Base-by-base conservation (phyloP, 2,329 filamentous ascomycete genomes). In the Neonectria faginata region DNA sequence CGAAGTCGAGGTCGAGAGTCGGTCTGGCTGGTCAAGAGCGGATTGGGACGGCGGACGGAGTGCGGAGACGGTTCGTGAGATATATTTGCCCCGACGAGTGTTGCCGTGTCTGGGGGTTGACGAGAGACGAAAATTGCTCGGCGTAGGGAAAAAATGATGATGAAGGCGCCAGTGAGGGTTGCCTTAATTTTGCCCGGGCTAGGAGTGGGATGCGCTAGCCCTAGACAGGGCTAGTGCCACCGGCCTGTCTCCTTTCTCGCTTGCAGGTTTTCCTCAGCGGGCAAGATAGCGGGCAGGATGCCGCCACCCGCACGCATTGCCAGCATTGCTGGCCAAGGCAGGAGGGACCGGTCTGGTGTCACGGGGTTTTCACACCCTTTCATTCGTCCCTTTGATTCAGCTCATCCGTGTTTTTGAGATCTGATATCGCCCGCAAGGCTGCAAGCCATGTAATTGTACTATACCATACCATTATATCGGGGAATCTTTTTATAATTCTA, bases 111-210 rank as follows among this genome's bases (percentile, higher is more conserved):
- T 80, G 78, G 78, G 74, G 78, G 76, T 78, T 80, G 77, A 73
- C 77, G 76, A 79, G 76, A 79, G 77, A 71, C 75, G 79, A 80
- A 81, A 80, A 78, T 81, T 81, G 77, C 79, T 80, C 78, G 76
- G 73, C 76, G 76, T 75, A 74, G 75, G 70, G 73, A 76, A 78
- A 79, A 79, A 77, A 75, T 72, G 73, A 76, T 73, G 73, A 76
- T 75, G 75, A 73, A 72, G 73, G 70, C 72, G 72, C 71, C 69
- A 73, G 74, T 79, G 78, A 80, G 79, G 78, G 79, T 77, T 81
- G 77, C 77, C 76, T 78, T 76, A 81, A 81, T 82, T 82, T 81
- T 81, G 78, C 72, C 75, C 73, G 73, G 73, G 73, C 74, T 73
- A 75, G 75, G 75, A 80, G 79, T 81, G 79, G 77, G 80, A 78